phyloP scores from a whole-genome alignment of 2,329 filamentous ascomycete species.

The Trichothecium roseum region DNA sequence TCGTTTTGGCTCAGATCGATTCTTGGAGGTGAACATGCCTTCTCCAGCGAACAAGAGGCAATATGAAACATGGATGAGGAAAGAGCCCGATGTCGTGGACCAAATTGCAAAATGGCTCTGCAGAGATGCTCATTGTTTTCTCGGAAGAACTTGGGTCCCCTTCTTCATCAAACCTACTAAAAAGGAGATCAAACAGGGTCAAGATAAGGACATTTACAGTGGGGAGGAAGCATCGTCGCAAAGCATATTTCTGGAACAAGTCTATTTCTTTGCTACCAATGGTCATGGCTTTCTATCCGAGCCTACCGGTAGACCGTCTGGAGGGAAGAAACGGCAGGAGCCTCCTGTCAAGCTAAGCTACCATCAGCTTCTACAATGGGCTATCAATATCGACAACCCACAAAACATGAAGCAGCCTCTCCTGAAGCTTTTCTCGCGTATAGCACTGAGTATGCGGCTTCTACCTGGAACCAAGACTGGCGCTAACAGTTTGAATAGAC shows the following conservation, averaged over 20 bases:
- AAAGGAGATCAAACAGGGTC: conserved; percentile 20
- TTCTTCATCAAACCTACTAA: conserved; percentile 34
- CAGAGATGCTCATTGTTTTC: conserved; percentile 25
- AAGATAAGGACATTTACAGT: conserved; percentile 11
- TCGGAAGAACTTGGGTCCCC: conserved; percentile 35
- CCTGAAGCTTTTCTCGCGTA: conserved; percentile 48
- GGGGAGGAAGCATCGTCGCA: conserved; percentile 15
- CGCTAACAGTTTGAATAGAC: conserved; percentile 21
- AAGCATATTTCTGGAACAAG: conserved; percentile 22
- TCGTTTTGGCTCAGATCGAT: conserved; percentile 47
- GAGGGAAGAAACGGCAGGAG: conserved; percentile 10
- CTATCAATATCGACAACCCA: conserved; percentile 29
- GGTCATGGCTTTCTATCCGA: conserved; percentile 30
- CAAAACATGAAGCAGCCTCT: conserved; percentile 33
- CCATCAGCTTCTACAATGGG: conserved; percentile 38
- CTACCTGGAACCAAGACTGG: not conserved
- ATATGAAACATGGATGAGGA: conserved; percentile 10
- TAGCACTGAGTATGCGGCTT: conserved; percentile 35
- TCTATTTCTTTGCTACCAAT: conserved; percentile 46
- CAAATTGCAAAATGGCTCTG: conserved; percentile 19
- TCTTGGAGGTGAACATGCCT: conserved; percentile 45
- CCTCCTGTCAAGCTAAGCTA: conserved; percentile 24
- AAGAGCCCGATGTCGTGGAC: conserved; percentile 5
- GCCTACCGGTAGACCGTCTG: conserved; percentile 7
- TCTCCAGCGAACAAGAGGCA: conserved; percentile 21